Percentiles rank a stretch among this genome's conserved stretches.
These are phyloP conservation scores for Rhodotorula mucilaginosa DNA, from an alignment of 1,284 basidiomycete species.

Conservation along the genomic window DNA sequence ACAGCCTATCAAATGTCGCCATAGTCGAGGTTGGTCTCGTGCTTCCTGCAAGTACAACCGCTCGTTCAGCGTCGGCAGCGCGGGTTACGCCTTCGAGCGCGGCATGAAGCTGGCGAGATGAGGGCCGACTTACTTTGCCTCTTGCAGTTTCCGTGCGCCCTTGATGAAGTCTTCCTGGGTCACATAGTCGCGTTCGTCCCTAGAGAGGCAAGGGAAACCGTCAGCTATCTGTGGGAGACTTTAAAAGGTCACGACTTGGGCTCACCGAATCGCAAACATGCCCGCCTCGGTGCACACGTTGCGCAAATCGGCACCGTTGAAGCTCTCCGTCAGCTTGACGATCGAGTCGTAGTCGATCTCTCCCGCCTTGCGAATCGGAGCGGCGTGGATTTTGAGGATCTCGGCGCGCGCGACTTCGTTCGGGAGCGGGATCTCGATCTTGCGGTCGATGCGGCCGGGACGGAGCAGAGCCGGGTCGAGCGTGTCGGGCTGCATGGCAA, in stretches of 20 bases:
- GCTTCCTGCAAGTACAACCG: slow-evolving; percentile 39
- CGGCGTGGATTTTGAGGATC: slow-evolving; percentile 96
- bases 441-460: slow-evolving; percentile 92
- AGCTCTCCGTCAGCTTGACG: slow-evolving; percentile 91
- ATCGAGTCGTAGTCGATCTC: slow-evolving; percentile 96
- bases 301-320: slow-evolving; percentile 93
- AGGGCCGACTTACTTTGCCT: slow-evolving; percentile 48
- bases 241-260: not conserved
- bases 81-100: too few species aligned
- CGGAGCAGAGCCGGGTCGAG: slow-evolving; percentile 95
- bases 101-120: not conserved
- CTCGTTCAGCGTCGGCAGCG: not conserved
- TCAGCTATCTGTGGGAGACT: not conserved
- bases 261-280: slow-evolving; percentile 89
- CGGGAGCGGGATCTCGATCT: slow-evolving; percentile 96
- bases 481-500: slow-evolving; percentile 66
- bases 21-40: slow-evolving; percentile 38
- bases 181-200: slow-evolving; percentile 68
- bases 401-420: slow-evolving; percentile 93
- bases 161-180: slow-evolving; percentile 95
- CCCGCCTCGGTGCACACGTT: slow-evolving; percentile 98
- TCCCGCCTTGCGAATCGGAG: slow-evolving; percentile 88
- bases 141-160: slow-evolving; percentile 93
- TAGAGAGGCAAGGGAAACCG: slow-evolving; percentile 3
- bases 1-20: slow-evolving; percentile 3